phyloP scores from a whole-genome alignment of 2,329 filamentous ascomycete species.

The Penicillium sp. region DNA sequence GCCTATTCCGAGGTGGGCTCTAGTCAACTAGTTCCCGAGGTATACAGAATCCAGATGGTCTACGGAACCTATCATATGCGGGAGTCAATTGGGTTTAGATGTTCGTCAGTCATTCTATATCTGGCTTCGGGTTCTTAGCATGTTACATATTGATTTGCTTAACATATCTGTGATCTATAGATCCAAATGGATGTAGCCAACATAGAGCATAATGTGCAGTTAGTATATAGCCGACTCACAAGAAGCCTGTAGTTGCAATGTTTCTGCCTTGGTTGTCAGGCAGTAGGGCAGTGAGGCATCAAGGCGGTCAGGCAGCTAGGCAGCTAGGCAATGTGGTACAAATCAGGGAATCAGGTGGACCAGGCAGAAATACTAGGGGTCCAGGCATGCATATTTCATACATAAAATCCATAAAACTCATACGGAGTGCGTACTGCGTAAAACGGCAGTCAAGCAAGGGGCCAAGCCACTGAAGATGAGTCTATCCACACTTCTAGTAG shows the following conservation, averaged over 20 bases:
- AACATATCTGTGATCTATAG: too few relatives aligned
- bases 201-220: neutral
- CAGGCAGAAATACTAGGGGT: neutral
- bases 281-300: neutral
- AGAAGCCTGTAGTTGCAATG: neutral
- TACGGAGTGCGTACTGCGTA: too few relatives aligned
- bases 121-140: too few relatives aligned
- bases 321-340: neutral
- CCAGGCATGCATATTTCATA: neutral
- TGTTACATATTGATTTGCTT: too few relatives aligned
- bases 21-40: neutral
- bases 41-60: neutral
- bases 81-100: neutral
- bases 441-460: conserved; percentile 2
- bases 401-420: conserved; percentile 1
- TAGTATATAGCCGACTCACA: conserved; percentile 2
- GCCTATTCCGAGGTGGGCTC: neutral
- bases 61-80: neutral
- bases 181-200: too few relatives aligned
- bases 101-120: neutral
- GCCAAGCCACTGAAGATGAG: neutral
- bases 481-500: too few relatives aligned
- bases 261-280: neutral
- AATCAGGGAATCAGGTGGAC: too few relatives aligned
- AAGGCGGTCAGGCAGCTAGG: neutral